Evolutionary conservation across 108 stramenopile species (phyloP), one percentile per base, ranked within the genome.

Genomic region (Cyclotella sp.): DNA sequence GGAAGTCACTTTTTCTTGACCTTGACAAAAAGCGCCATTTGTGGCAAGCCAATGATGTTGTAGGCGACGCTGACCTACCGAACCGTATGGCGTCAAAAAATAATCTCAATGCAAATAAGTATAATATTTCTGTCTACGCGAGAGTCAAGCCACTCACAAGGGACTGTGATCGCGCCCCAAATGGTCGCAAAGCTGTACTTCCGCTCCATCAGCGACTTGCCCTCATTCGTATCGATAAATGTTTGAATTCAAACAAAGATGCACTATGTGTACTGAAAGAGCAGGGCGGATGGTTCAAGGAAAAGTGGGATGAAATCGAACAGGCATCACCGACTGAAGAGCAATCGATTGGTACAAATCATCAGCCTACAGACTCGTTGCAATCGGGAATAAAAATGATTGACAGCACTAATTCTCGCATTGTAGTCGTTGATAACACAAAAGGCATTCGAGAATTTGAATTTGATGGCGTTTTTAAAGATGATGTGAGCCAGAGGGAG

Each of bases 181-280:
- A 51, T 30, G 78, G 73, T 19, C 72, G 62, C 19, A 77, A 67
- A 21, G 73, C 86, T 26, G 65, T 64, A 26, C 74, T 89, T 30
- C 88, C 88, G 14, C 78, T 89, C n/a, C 88, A 89, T 61, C 88
- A 89, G 73, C 83, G 88, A 12, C 69, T 89, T 26, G 73, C 77
- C 39, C 73, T 89, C 34, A 86, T 86, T 52, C 78, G 76, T 4
- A 74, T 83, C 47, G 70, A 68, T 27, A 74, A 66, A 53, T 58
- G 73, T 26, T 30, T 86, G 13, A 67, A 79, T 15, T 79, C 77
- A 26, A 82, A 83, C 46, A 71, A 53, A 52, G 78, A 81, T 40
- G 85, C 82, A 8, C 42, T 88, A 18, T 24, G 63, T 14, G 73
- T 86, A 6, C 74, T 88, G 13, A 76, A 84, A 68, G 70, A 70